These are phyloP conservation scores for Aspergillus olivimuriae DNA, from an alignment of 495 filamentous ascomycete genomes.

Conservation along the genomic window DNA sequence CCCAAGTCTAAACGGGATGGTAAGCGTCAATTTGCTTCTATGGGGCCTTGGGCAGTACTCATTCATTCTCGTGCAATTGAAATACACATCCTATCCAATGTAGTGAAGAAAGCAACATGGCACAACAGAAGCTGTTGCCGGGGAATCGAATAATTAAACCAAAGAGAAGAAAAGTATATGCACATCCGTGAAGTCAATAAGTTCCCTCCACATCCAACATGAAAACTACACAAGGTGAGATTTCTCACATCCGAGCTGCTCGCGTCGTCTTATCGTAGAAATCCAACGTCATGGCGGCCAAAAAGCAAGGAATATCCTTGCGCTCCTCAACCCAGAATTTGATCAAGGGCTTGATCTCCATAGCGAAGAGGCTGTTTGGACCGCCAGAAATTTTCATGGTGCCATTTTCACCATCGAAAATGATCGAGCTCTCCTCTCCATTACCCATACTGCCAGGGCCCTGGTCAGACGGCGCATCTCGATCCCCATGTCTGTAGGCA, in stretches of 20 bases:
- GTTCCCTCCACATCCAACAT: too few relatives aligned
- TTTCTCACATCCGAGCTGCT: conserved; percentile 36
- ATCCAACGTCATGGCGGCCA: conserved; percentile 83
- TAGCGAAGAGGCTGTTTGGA: conserved; percentile 76
- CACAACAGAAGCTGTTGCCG: conserved; percentile 18
- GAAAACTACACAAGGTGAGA: conserved; percentile 1
- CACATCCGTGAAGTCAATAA: not conserved
- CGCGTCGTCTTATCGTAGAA: conserved; percentile 79
- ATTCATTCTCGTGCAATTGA: too few relatives aligned
- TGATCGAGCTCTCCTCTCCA: conserved; percentile 66
- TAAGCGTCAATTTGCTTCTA: too few relatives aligned
- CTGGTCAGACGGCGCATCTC: conserved; percentile 33
- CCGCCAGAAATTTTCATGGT: conserved; percentile 97
- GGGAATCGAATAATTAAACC: conserved; percentile 20
- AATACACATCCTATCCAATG: too few relatives aligned
- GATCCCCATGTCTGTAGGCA: conserved; percentile 50
- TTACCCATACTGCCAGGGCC: conserved; percentile 54
- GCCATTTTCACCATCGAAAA: conserved; percentile 92
- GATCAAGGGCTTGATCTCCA: conserved; percentile 73
- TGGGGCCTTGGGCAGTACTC: too few relatives aligned
- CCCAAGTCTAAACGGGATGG: too few relatives aligned
- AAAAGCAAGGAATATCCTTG: conserved; percentile 85
- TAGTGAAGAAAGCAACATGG: conserved; percentile 14
- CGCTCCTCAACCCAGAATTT: conserved; percentile 90
- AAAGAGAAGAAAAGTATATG: not conserved